Percentiles rank a stretch among this genome's conserved stretches.
Evolutionary conservation across 2,329 filamentous ascomycete genomes (phyloP).

Genomic region (Pseudocercospora ulei): DNA sequence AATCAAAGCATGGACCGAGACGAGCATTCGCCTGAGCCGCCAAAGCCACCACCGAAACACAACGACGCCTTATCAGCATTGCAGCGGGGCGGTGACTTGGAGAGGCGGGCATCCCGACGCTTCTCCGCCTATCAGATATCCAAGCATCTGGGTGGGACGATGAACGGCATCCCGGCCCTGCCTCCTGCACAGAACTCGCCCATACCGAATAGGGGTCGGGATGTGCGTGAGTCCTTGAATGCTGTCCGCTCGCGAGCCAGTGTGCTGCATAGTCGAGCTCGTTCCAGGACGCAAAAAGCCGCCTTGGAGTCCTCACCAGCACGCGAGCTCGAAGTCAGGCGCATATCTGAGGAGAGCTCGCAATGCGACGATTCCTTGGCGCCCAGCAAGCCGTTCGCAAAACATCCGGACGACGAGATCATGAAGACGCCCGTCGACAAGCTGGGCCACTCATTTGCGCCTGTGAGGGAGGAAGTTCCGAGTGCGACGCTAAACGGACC

Average conservation of each 20-base stretch:
- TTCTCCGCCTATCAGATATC: constrained; percentile 97
- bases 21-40: constrained; percentile 41
- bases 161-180: constrained; percentile 76
- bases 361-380: constrained; percentile 36
- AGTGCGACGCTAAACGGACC: constrained; percentile 34
- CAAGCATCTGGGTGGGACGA: constrained; percentile 74
- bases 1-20: constrained; percentile 24
- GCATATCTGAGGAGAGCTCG: constrained; percentile 55
- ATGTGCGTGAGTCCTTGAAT: constrained; percentile 74
- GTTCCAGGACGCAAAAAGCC: constrained; percentile 24
- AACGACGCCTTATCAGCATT: constrained; percentile 84
- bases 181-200: constrained; percentile 68
- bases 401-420: constrained; percentile 39
- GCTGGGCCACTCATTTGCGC: constrained; percentile 36
- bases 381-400: constrained; percentile 15
- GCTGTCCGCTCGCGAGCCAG: constrained; percentile 55
- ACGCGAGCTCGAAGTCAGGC: constrained; percentile 41
- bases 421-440: constrained; percentile 59
- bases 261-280: constrained; percentile 26
- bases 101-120: constrained; percentile 79
- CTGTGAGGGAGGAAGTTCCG: constrained; percentile 19
- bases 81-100: constrained; percentile 83
- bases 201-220: constrained; percentile 73
- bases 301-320: constrained; percentile 52
- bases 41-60: constrained; percentile 68